These are phyloP conservation scores for Leishmania mexicana DNA, from an alignment of 208 protist species.

Conservation along the genomic window DNA sequence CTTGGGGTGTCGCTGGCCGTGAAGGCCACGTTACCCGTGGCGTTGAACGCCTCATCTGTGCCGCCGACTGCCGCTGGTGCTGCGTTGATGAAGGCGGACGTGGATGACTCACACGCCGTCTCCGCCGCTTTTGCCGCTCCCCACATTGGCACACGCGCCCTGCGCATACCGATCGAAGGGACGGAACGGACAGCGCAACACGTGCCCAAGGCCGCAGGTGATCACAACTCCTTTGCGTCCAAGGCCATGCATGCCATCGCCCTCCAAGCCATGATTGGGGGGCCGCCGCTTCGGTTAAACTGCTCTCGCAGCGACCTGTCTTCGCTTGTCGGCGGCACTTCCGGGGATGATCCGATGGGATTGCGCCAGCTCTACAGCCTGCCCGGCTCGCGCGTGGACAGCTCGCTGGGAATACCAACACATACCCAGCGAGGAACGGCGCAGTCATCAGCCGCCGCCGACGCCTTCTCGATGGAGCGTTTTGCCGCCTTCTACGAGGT, in stretches of 20 bases:
- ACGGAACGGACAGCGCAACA: background rate
- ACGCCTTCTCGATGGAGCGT: constrained; percentile 43
- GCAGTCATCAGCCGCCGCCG: background rate
- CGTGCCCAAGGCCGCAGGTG: background rate
- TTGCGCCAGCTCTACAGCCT: constrained; percentile 34
- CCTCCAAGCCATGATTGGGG: background rate
- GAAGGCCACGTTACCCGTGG: background rate
- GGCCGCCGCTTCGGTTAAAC: background rate
- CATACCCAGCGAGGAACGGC: background rate
- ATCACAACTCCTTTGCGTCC: constrained; percentile 9
- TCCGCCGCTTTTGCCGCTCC: background rate
- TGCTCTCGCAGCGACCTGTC: constrained; percentile 12
- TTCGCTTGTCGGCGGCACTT: background rate
- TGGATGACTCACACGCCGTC: background rate
- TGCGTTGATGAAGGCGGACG: background rate
- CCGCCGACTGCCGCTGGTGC: background rate
- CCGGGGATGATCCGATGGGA: constrained; percentile 26
- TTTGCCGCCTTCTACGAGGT: constrained; percentile 76
- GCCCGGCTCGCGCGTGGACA: constrained; percentile 21
- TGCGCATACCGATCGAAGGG: background rate
- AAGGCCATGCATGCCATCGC: constrained; percentile 28
- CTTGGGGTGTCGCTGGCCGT: constrained; percentile 7
- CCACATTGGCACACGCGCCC: background rate
- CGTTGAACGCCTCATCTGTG: background rate
- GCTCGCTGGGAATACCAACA: constrained; percentile 13